Evolutionary conservation across 2,329 filamentous ascomycete species (phyloP), one percentile per base, ranked within the genome.

Genomic region (Phialophora chinensis): DNA sequence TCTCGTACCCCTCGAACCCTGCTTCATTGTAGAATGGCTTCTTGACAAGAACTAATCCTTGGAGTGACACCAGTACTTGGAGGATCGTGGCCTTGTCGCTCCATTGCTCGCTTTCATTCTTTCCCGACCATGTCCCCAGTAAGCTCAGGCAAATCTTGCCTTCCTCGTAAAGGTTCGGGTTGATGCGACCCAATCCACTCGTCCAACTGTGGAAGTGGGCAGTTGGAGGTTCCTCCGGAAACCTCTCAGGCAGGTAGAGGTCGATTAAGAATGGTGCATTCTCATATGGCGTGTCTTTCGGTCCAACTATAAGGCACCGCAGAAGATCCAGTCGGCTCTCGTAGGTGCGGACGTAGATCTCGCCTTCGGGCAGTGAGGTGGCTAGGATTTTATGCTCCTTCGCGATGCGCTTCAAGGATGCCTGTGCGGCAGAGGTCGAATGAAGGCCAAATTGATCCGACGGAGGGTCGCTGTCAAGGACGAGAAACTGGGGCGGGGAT

Each of bases 21-120:
- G 87, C 86, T 77, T 89, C 87, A 72, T 88, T 88, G 77, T 86
- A 88, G 73, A 87, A 88, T 0, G 87, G 87, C 66, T 85, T 82
- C 53, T 82, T 82, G 23, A 88, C 86, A 14, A 89, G 77, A 0
- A 87, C 85, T 5, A 87, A 76, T 0, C 84, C 85, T 78, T 86
- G 80, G 44, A 87, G 78, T 17, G 82, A 85, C n/a, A 87, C 84
- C 3, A 87, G 74, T 0, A 86, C 78, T 68, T 89, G 86, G 23
- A 89, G 74, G 1, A 88, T 69, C 0, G 85, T 87, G 65, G 84
- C 85, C 62, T 82, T 81, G 0, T 76, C 75, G 27, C 77, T 83
- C 86, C 86, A 88, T 42, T 75, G 79, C 73, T 88, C 86, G 44
- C 81, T 80, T 3, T 81, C 76, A 67, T 82, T 77, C 63, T 83